Evolutionary conservation across 257 asterid genomes (phyloP), one percentile per base, ranked within the genome.

Genomic region (Solanum peruvianum): DNA sequence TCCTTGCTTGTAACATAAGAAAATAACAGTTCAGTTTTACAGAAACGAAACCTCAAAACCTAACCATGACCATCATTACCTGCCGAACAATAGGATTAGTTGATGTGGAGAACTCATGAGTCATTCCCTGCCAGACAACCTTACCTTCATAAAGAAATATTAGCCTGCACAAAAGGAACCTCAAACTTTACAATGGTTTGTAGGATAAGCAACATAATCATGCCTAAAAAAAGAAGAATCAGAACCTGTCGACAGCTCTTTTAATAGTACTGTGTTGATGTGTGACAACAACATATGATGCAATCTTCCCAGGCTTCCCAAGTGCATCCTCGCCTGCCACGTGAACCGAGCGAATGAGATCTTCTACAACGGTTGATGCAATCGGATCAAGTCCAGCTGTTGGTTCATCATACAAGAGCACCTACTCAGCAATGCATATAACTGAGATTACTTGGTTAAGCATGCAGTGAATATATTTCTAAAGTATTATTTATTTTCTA

Each of bases 311-410:
- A n/a, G 98, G 96, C 90, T 92, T 90, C 89, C 98, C 94, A 87
- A 93, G 88, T 80, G 97, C 99, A 93, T 93, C 99, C 91, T 96
- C 92, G 9, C 96, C 97, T 90, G 92, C 91, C 90, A 90, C 87
- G 87, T 97, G 99, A 91, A 97, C 98, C 23, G 99, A 97, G 82
- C 99, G 98, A 85, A 96, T 97, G 89, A 97, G 97, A 92, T 97
- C 99, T 90, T 97, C 99, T 87, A 97, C 98, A 77, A 97, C 99
- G 7, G 99, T 97, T 21, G 99, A 97, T 3, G 99, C 99, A 90
- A 97, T 97, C 72, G 99, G 99, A 93, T 97, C 99, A 44, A 97
- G 97, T 84, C 99, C 99, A 89, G 99, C 99, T 77, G 99, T 97
- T 75, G 99, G 99, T 90, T 97, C 99, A 82, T 97, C 99, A 87